Conservation (phyloP, 2,329 filamentous ascomycete genomes). For the Eutypa lata region DNA sequence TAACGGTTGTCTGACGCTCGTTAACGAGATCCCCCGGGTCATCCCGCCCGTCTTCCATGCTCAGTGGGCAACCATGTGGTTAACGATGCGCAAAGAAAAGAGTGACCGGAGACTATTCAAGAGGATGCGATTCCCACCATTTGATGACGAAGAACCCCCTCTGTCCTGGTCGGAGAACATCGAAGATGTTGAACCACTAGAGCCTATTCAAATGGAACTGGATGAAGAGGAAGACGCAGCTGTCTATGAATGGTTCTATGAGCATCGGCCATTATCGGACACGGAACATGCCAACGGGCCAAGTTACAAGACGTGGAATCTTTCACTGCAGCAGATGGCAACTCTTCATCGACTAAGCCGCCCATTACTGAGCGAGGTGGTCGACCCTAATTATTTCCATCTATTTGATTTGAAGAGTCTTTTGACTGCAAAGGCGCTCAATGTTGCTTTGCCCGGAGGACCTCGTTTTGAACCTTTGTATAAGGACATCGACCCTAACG, state of each 20-base stretch:
- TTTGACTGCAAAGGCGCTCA: conserved; percentile 91
- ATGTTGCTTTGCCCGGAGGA: conserved; percentile 95
- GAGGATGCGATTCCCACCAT: conserved; percentile 97
- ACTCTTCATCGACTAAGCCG: conserved; percentile 88
- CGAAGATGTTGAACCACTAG: conserved; percentile 93
- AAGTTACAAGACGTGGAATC: conserved; percentile 95
- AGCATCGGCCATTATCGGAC: conserved; percentile 85
- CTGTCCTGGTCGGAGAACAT: conserved; percentile 98
- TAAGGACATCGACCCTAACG: conserved; percentile 98
- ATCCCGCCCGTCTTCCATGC: conserved; percentile 98
- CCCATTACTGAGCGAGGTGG: conserved; percentile 84
- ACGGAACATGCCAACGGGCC: conserved; percentile 93
- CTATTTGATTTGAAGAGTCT: conserved; percentile 96
- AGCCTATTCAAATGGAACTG: conserved; percentile 98
- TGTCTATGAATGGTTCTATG: conserved; percentile 96
- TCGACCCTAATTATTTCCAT: conserved; percentile 96
- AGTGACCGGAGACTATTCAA: conserved; percentile 95
- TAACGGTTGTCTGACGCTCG: conserved; percentile 92
- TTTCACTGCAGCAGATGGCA: conserved; percentile 92
- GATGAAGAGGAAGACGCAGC: conserved; percentile 90
- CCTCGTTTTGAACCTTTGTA: conserved; percentile 95
- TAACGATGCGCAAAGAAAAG: conserved; percentile 96
- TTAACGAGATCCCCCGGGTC: conserved; percentile 94
- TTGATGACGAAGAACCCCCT: conserved; percentile 97
- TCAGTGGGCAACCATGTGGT: conserved; percentile 99